Base-by-base conservation (phyloP, 2,329 filamentous ascomycete species). In the Chaetothyriales sp. region DNA sequence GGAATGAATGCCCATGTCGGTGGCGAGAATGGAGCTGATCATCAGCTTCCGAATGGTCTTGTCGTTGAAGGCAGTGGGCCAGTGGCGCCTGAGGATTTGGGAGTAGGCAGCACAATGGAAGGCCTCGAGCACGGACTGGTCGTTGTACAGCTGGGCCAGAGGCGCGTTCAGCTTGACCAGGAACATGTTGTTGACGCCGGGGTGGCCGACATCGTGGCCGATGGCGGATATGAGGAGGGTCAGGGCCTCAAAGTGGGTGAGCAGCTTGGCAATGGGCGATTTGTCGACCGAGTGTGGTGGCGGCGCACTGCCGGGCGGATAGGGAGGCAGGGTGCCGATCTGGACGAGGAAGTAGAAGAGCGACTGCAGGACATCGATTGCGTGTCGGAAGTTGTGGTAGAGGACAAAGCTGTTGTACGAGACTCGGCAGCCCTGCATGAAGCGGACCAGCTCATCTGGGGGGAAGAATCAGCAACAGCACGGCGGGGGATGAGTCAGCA, bases 51-150 rank as follows among this genome's bases (percentile, higher is more conserved):
- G 82, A 77, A 97, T 86, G 53, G 82, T 82, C 46, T 77, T 76
- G 61, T 92, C 83, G 57, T 83, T 77, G 60, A 94, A 94, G 1
- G 84, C 85, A 2, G 78, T 74, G 0, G 89, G 88, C 92, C 92
- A 98, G 66, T 97, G 83, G 47, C 89, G 81, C 48, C 90, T 84
- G 44, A 98, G 77, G 43, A 98, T 95, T 64, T 97, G 92, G 0
- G 89, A 95, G 63, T 90, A 98, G 1, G 92, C 92, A 1, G 92
- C 92, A 64, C 92, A 95, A 66, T 98, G 92, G 63, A 97, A 98
- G 0, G 90, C 94, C 69, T 98, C 92, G 40, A 98, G 76, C 15
- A 98, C 92, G 1, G 92, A 97, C 51, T 86, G 86, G 67, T 98
- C 92, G 64, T 97, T 97, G 72, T 97, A 98, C 13, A 97, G 75